phyloP scores from a whole-genome alignment of 2,329 filamentous ascomycete species.

The Chalara sp. region DNA sequence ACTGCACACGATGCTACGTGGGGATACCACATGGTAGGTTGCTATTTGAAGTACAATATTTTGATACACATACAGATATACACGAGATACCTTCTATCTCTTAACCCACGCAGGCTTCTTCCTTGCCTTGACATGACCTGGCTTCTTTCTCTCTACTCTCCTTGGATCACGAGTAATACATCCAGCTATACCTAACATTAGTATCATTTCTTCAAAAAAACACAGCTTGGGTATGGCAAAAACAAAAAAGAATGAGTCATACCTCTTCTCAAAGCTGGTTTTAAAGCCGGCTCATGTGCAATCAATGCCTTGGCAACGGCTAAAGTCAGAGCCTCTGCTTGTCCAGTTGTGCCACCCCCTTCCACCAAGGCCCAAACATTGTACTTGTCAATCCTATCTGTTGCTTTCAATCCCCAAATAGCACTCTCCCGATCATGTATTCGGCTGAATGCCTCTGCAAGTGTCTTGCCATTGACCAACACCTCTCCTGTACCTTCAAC shows the following conservation, averaged over 20 bases:
- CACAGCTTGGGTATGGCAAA: neutral
- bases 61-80: slow-evolving; percentile 23
- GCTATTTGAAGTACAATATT: too few relatives aligned
- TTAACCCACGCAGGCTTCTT: slow-evolving; percentile 99
- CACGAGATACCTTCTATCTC: slow-evolving; percentile 30
- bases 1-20: too few relatives aligned
- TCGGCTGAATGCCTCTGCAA: slow-evolving; percentile 75
- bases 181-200: slow-evolving; percentile 56
- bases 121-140: slow-evolving; percentile 89
- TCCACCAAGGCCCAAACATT: slow-evolving; percentile 84
- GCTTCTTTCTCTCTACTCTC: slow-evolving; percentile 96
- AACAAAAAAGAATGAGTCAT: slow-evolving; percentile 34
- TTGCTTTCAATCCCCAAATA: slow-evolving; percentile 81
- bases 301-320: slow-evolving; percentile 82
- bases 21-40: too few relatives aligned
- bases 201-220: slow-evolving; percentile 9
- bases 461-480: slow-evolving; percentile 80
- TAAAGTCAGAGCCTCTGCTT: slow-evolving; percentile 89
- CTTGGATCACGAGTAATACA: slow-evolving; percentile 87
- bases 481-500: slow-evolving; percentile 92
- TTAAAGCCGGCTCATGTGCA: slow-evolving; percentile 87
- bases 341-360: slow-evolving; percentile 88
- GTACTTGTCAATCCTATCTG: slow-evolving; percentile 85
- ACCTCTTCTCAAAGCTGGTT: slow-evolving; percentile 84
- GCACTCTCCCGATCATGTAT: slow-evolving; percentile 93